Conservation (phyloP, 1,284 basidiomycete species). For the Cryptococcus wingfieldii region DNA sequence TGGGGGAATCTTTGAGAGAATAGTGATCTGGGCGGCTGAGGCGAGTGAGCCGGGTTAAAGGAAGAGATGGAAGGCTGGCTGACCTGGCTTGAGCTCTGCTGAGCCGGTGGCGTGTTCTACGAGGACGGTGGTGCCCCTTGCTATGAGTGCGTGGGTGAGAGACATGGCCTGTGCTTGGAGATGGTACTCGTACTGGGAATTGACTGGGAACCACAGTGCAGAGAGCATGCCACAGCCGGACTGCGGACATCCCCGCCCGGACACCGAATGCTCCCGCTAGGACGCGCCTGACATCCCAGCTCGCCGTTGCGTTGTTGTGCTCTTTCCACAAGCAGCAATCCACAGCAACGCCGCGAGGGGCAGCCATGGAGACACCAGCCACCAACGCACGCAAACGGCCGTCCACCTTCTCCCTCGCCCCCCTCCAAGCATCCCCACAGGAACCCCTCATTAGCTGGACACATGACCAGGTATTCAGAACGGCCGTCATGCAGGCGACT, state of each 20-base stretch:
- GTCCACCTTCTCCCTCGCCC: neutral
- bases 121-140: constrained; percentile 71
- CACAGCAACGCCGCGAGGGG: neutral
- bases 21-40: constrained; percentile 73
- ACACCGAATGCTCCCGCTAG: neutral
- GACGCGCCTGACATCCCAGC: constrained; percentile 6
- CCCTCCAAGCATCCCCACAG: constrained; percentile 5
- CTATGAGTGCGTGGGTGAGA: constrained; percentile 76
- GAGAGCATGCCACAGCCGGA: neutral
- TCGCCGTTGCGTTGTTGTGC: neutral
- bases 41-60: neutral
- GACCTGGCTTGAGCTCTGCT: constrained; percentile 80
- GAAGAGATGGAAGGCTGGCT: constrained; percentile 10
- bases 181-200: too few relatives aligned
- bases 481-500: constrained; percentile 13
- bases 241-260: neutral
- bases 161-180: constrained; percentile 37
- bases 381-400: constrained; percentile 19
- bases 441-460: constrained; percentile 14
- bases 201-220: neutral
- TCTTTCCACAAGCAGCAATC: neutral
- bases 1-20: constrained; percentile 89
- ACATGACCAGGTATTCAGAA: constrained; percentile 20
- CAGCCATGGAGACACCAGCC: constrained; percentile 17
- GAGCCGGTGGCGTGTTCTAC: constrained; percentile 75